These are phyloP conservation scores for Tetracentron sinense DNA, from an alignment of 164 flowering plant species.

Conservation along the genomic window DNA sequence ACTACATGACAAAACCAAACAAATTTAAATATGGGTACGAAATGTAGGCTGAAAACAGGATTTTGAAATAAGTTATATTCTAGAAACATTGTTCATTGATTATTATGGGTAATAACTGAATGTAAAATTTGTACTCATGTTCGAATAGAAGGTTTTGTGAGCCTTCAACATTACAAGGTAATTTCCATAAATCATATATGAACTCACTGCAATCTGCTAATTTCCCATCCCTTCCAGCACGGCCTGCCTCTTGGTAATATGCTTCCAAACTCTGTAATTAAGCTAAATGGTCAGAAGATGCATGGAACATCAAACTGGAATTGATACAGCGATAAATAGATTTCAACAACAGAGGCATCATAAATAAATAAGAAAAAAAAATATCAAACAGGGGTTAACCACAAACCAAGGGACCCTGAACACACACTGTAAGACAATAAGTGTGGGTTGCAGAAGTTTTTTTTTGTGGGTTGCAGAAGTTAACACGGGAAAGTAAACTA, in stretches of 20 bases:
- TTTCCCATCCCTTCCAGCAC: conserved; percentile 96
- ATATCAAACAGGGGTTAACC: too few species aligned
- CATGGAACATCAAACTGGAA: background rate
- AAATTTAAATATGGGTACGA: background rate
- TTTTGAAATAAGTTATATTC: background rate
- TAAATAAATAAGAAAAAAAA: too few species aligned
- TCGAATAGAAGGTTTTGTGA: background rate
- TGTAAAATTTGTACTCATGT: background rate
- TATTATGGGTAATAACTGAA: background rate
- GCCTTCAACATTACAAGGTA: background rate
- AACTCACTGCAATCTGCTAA: conserved; percentile 80
- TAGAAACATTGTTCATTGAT: background rate
- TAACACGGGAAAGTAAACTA: background rate
- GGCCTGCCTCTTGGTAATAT: conserved; percentile 96
- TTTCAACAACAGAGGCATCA: too few species aligned
- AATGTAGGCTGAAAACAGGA: background rate
- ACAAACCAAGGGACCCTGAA: too few species aligned
- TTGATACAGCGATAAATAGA: too few species aligned
- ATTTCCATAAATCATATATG: conserved; percentile 2
- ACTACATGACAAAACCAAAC: conserved; percentile 36
- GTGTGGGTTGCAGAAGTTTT: background rate
- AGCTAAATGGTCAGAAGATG: background rate
- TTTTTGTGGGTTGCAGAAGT: too few species aligned
- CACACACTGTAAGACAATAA: background rate
- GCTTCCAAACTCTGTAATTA: conserved; percentile 78